Conservation (phyloP, 192 early-diverging fungal species). For the Pilaira anomala region DNA sequence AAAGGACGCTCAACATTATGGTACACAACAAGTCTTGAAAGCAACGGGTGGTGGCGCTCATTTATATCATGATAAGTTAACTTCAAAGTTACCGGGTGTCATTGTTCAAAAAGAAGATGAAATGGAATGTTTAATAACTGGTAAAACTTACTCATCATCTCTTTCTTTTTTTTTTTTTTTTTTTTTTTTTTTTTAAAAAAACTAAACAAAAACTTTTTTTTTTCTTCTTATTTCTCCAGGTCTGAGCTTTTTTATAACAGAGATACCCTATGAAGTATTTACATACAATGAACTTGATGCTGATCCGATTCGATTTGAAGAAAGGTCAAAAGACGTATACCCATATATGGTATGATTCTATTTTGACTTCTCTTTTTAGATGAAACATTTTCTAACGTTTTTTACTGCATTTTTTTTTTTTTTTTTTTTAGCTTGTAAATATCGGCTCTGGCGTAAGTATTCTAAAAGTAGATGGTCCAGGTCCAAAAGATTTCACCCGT, state of each 20-base stretch:
- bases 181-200: neutral
- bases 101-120: slow-evolving; percentile 86
- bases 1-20: slow-evolving; percentile 34
- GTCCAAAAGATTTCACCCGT: slow-evolving; percentile 78
- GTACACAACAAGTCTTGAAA: slow-evolving; percentile 59
- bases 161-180: slow-evolving; percentile 1
- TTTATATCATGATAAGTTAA: slow-evolving; percentile 65
- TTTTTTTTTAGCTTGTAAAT: slow-evolving; percentile 73
- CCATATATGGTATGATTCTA: slow-evolving; percentile 77
- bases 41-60: slow-evolving; percentile 89
- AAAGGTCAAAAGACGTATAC: slow-evolving; percentile 62
- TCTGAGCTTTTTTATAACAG: slow-evolving; percentile 89
- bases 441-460: slow-evolving; percentile 97
- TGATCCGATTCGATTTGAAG: slow-evolving; percentile 64
- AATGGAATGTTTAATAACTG: slow-evolving; percentile 83
- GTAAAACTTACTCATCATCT: too few relatives aligned
- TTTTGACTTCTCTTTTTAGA: too few relatives aligned
- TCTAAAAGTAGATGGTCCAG: slow-evolving; percentile 86
- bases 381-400: too few relatives aligned
- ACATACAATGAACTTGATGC: slow-evolving; percentile 71
- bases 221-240: slow-evolving; percentile 46
- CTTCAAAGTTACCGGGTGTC: slow-evolving; percentile 45
- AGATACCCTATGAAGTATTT: slow-evolving; percentile 93
- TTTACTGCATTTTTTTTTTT: neutral
- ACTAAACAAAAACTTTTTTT: neutral